These are phyloP conservation scores for Quercus dentata DNA, from an alignment of 306 rosid species.

Conservation along the genomic window DNA sequence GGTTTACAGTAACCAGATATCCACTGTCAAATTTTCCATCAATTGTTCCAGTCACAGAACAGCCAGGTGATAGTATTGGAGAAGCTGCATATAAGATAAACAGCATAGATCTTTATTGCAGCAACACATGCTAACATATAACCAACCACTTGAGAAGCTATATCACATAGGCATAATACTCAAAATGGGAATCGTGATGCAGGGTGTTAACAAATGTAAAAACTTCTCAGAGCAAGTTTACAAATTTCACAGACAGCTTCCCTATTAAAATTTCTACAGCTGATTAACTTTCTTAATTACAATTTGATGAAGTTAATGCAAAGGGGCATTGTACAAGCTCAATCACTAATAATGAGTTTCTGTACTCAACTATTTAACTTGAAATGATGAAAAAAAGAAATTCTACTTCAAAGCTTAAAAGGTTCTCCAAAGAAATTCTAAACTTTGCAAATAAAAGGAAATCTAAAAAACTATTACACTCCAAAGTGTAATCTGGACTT, in stretches of 20 bases:
- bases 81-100: constrained; percentile 37
- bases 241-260: neutral
- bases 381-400: neutral
- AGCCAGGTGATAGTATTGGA: constrained; percentile 39
- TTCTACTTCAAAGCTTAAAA: neutral
- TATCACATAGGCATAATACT: neutral
- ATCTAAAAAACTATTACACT: neutral
- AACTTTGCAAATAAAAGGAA: neutral
- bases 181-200: neutral
- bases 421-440: neutral
- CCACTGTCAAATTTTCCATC: constrained; percentile 75
- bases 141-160: neutral
- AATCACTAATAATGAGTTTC: neutral
- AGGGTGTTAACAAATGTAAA: neutral
- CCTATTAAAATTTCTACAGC: neutral
- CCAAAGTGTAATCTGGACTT: neutral
- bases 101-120: constrained; percentile 15
- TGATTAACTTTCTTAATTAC: neutral
- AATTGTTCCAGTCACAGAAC: constrained; percentile 53
- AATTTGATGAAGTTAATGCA: neutral
- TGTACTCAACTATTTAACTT: neutral
- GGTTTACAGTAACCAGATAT: constrained; percentile 48
- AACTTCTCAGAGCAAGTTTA: neutral
- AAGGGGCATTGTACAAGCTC: neutral
- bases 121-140: neutral